These are phyloP conservation scores for Claviceps lovelessii DNA, from an alignment of 2,329 filamentous ascomycete genomes.

Conservation along the genomic window DNA sequence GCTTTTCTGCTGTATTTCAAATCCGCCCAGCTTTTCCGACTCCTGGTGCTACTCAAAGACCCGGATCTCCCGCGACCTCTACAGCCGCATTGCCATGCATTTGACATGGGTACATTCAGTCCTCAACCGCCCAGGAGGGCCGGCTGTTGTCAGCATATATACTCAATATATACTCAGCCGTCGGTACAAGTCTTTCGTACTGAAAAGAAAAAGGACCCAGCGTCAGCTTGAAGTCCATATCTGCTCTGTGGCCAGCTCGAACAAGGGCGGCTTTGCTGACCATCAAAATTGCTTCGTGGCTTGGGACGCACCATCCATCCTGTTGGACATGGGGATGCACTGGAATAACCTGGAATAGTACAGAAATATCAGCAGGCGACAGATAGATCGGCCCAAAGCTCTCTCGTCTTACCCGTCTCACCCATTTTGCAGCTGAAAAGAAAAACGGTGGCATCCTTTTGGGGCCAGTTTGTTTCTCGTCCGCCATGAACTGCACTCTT, in stretches of 20 bases:
- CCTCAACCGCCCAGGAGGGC: background rate
- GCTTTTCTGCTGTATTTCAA: background rate
- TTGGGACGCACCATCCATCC: background rate
- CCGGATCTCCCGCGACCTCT: background rate
- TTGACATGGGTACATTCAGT: background rate
- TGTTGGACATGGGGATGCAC: background rate
- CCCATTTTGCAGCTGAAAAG: background rate
- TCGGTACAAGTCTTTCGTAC: background rate
- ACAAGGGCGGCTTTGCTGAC: background rate
- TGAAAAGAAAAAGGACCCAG: background rate
- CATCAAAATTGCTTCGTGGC: background rate
- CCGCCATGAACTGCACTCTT: background rate
- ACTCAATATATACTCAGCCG: no score
- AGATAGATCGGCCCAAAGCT: background rate
- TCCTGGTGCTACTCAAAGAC: background rate
- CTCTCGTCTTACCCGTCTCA: background rate
- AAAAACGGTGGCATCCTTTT: background rate
- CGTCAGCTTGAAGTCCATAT: background rate
- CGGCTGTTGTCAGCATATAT: background rate
- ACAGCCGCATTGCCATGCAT: background rate
- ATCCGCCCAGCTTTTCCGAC: background rate
- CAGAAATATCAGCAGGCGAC: no score
- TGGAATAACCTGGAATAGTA: no score
- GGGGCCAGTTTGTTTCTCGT: background rate
- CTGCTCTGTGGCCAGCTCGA: background rate